Percentiles rank a stretch among this genome's conserved stretches.
Conservation (phyloP, 768 basidiomycete genomes). For the Pleurotus tuber-regium region DNA sequence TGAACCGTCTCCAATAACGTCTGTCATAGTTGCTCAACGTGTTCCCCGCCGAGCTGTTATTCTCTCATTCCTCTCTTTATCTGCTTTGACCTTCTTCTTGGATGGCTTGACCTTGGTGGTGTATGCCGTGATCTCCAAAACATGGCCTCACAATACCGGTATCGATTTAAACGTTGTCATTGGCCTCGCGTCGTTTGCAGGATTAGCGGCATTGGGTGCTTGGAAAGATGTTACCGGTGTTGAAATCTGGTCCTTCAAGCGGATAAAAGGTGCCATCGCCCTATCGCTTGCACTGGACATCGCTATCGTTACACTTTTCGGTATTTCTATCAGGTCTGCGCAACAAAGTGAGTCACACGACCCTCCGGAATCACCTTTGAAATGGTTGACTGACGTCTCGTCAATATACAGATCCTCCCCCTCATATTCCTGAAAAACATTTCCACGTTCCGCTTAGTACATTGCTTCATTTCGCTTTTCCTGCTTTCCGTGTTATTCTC, state of each 20-base stretch:
- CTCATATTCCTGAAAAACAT: slow-evolving; percentile 28
- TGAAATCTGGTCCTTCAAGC: slow-evolving; percentile 61
- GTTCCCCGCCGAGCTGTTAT: slow-evolving; percentile 78
- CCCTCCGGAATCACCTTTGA: background rate
- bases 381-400: background rate
- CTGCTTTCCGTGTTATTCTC: slow-evolving; percentile 63
- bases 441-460: slow-evolving; percentile 10
- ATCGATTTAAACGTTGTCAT: slow-evolving; percentile 66
- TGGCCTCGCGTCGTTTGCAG: slow-evolving; percentile 68
- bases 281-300: slow-evolving; percentile 59
- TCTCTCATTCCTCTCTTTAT: slow-evolving; percentile 64
- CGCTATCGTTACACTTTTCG: slow-evolving; percentile 53
- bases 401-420: slow-evolving; percentile 12
- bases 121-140: slow-evolving; percentile 58
- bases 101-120: slow-evolving; percentile 76
- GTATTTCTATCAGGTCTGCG: slow-evolving; percentile 34
- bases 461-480: slow-evolving; percentile 45
- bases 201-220: slow-evolving; percentile 71
- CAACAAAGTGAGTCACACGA: slow-evolving; percentile 29
- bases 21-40: slow-evolving; percentile 70
- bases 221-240: slow-evolving; percentile 77
- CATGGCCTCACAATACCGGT: slow-evolving; percentile 63
- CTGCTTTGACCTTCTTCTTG: slow-evolving; percentile 69
- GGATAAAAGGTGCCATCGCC: slow-evolving; percentile 53
- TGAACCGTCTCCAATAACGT: slow-evolving; percentile 65